Percentiles rank a stretch among this genome's conserved stretches.
Conservation (phyloP, 1,284 basidiomycete genomes). For the Wolfiporia cocos region DNA sequence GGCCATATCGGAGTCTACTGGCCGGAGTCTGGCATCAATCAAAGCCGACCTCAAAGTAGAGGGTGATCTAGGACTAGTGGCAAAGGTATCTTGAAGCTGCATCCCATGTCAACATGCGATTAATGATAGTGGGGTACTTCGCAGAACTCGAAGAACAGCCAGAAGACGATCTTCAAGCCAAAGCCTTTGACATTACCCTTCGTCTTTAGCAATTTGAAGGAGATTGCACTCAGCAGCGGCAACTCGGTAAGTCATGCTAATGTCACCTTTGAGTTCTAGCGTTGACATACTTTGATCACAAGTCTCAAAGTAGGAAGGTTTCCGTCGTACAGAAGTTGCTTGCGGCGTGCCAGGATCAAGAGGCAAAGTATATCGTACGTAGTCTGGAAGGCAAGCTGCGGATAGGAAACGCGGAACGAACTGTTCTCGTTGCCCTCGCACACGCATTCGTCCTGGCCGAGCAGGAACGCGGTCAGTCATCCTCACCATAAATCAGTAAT, state of each 20-base stretch:
- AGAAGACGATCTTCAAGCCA: conserved; percentile 93
- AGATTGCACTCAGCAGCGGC: conserved; percentile 83
- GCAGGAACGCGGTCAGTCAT: conserved; percentile 52
- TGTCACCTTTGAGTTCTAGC: not conserved
- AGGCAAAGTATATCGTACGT: conserved; percentile 95
- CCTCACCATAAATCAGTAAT: not conserved
- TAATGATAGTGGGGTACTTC: not conserved
- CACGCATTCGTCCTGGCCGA: conserved; percentile 82
- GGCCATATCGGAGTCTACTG: conserved; percentile 93
- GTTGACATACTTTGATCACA: not conserved
- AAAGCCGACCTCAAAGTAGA: conserved; percentile 92
- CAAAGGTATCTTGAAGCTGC: conserved; percentile 58
- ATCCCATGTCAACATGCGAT: not conserved
- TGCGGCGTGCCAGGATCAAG: conserved; percentile 83
- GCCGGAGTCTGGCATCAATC: conserved; percentile 75
- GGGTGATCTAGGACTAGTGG: conserved; percentile 94
- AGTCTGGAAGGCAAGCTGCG: conserved; percentile 96
- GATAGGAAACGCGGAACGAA: conserved; percentile 95
- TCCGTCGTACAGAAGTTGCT: conserved; percentile 94
- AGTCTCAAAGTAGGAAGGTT: conserved; percentile 95
- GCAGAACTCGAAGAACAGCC: conserved; percentile 89
- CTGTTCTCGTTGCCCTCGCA: conserved; percentile 83
- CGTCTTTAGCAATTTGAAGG: conserved; percentile 82
- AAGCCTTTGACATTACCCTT: conserved; percentile 85
- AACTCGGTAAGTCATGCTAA: conserved; percentile 55